Base-by-base conservation (phyloP, 805 yeast species). In the Lipomyces sp. region DNA sequence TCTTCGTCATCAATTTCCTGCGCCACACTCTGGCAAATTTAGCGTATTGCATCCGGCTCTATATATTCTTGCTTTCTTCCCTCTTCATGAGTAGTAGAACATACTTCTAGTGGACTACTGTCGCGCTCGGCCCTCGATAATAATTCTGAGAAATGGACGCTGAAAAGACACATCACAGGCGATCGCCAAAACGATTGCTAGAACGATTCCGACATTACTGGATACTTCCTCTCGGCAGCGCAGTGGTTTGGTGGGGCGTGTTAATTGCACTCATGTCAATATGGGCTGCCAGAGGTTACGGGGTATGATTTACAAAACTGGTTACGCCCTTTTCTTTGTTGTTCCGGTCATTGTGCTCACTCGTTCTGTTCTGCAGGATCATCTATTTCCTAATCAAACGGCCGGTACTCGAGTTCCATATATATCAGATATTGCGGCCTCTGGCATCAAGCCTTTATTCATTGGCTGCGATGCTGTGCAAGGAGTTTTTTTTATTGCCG, bases 211-310 rank as follows among this genome's bases (percentile, higher is more conserved):
- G 49, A 10, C 50, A 62, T 40, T 67, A 67, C 54, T 71, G 72
- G 73, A 58, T 68, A 53, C 59, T 89, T 33, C 96, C 96, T 2
- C 68, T 88, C 38, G 62, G 81, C 2, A 78, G 87, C 1, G 69
- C 80, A 45, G 67, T 81, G 1, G 83, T 81, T 14, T 90, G 97
- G 97, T 85, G 89, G 81, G 95, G 86, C 2, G 86, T 88, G 96
- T 77, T 90, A 10, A 81, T 84, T 3, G 86, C 95, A 4, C 71
- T 91, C 78, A 64, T 90, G 57, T 66, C 76, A 1, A 77, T 82
- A 58, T 90, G 97, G 97, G 79, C 84, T 2, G 76, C 73, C 2
- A 87, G 86, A 11, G 51, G 51, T 18, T 47, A 47, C 63, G 96
- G 96, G 1, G 58, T 59, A 53, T 24, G 59, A 44, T 2, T 7